phyloP scores from a whole-genome alignment of 495 filamentous ascomycete genomes.

The Trichoderma asperelloides region DNA sequence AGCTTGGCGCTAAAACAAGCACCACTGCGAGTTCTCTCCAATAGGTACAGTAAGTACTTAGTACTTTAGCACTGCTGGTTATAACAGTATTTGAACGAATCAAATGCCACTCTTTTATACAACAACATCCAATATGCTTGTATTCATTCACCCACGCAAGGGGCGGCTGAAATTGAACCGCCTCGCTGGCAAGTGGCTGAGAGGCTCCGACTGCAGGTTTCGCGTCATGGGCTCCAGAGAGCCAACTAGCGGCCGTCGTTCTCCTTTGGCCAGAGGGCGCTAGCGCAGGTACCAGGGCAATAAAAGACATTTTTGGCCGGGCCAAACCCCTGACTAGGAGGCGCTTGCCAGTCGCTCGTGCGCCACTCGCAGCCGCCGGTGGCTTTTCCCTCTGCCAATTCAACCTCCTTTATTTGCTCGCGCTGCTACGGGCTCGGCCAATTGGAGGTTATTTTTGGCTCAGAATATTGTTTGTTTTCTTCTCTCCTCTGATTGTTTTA shows the following conservation, averaged over 20 bases:
- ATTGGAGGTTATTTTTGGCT: background rate
- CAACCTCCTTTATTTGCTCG: background rate
- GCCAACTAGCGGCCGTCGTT: background rate
- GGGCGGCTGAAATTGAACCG: background rate
- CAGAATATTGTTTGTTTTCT: background rate
- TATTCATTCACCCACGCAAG: background rate
- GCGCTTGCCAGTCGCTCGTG: background rate
- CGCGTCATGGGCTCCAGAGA: background rate
- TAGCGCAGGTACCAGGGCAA: slow-evolving; percentile 4
- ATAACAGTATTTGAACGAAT: no score
- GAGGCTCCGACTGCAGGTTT: background rate
- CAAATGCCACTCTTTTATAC: no score
- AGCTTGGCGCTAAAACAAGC: background rate
- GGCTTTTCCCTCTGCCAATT: background rate
- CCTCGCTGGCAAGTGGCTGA: background rate
- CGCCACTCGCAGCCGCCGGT: background rate
- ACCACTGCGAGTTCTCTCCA: background rate
- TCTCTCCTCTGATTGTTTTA: no score
- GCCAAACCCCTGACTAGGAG: background rate
- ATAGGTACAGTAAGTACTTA: no score
- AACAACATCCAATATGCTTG: no score
- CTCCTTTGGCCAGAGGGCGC: background rate
- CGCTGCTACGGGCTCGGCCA: background rate
- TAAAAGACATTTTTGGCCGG: background rate
- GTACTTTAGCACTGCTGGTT: no score